Base-by-base conservation (phyloP, 2,329 filamentous ascomycete genomes). In the Sclerotinia minor region DNA sequence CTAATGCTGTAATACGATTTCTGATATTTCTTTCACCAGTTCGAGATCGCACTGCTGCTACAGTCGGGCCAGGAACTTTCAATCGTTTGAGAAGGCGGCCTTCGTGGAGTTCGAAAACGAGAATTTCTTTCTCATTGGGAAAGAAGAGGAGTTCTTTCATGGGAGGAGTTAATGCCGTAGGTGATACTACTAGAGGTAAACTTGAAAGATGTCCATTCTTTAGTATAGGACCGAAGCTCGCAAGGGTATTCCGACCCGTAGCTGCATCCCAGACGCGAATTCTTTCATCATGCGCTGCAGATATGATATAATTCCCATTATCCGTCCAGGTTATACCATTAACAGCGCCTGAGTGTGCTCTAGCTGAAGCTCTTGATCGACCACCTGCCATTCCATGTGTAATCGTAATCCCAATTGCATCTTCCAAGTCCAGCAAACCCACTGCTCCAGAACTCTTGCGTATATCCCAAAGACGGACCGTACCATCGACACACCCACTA, bases 271-370 rank as follows among this genome's bases (percentile, higher is more conserved):
- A 98, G 1, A 97, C 91, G 5, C 94, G 86, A 70, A 98, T 89
- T 11, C 90, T 87, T 60, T 91, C 84, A 77, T 98, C 95, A 68
- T 96, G 90, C 0, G 93, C 94, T 2, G 91, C 85, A 0, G 91
- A 92, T 17, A 97, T 83, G 24, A 98, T 83, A 76, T 90, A 89
- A 19, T 81, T 82, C 0, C 92, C 92, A 75, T 92, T 89, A 69
- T 92, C 88, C 0, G 91, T 94, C 92, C 93, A 98, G 0, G 88
- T 83, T 9, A 97, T 81, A 1, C 91, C 92, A 70, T 97, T 97
- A 2, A 96, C 92, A 1, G 92, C 86, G 3, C 91, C 93, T 15
- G 85, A 84, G 75, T 98, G 94, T 0, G 94, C 92, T 71, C 83
- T 84, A 5, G 84, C 84, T 2, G 84, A 80, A 74, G 73, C 81